phyloP scores from a whole-genome alignment of 345 rosid genomes.

The Populus alba region DNA sequence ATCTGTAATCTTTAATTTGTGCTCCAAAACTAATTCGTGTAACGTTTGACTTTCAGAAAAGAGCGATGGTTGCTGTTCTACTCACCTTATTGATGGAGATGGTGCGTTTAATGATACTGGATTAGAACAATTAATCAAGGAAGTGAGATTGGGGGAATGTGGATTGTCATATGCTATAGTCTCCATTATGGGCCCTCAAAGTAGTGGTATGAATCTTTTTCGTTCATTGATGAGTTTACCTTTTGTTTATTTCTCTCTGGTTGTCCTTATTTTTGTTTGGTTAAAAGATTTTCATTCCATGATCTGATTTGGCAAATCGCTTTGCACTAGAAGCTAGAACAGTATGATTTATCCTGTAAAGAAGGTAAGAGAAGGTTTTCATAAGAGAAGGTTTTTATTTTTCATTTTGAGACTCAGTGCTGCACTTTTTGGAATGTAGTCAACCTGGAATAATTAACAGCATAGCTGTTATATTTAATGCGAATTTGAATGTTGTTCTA shows the following conservation, averaged over 20 bases:
- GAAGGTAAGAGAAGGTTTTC: background rate
- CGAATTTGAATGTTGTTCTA: background rate
- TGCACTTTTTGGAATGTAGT: background rate
- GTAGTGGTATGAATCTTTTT: slow-evolving; percentile 71
- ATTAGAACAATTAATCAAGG: slow-evolving; percentile 69
- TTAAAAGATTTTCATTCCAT: background rate
- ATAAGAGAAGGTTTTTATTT: background rate
- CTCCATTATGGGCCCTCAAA: slow-evolving; percentile 99
- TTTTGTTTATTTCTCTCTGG: background rate
- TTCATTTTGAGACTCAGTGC: background rate
- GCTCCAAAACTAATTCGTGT: background rate
- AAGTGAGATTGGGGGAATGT: slow-evolving; percentile 67
- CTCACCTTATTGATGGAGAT: slow-evolving; percentile 94
- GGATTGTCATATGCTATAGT: slow-evolving; percentile 94
- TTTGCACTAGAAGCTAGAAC: background rate
- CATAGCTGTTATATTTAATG: background rate
- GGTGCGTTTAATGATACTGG: slow-evolving; percentile 69
- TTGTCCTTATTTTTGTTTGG: background rate
- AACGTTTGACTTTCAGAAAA: slow-evolving; percentile 29
- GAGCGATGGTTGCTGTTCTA: slow-evolving; percentile 55
- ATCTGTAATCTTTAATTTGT: background rate
- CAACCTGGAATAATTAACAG: background rate
- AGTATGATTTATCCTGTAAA: background rate
- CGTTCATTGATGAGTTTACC: background rate
- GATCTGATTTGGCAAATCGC: background rate